These are phyloP conservation scores for Elongisporangium senticosum DNA, from an alignment of 352 stramenopile species.

Conservation along the genomic window DNA sequence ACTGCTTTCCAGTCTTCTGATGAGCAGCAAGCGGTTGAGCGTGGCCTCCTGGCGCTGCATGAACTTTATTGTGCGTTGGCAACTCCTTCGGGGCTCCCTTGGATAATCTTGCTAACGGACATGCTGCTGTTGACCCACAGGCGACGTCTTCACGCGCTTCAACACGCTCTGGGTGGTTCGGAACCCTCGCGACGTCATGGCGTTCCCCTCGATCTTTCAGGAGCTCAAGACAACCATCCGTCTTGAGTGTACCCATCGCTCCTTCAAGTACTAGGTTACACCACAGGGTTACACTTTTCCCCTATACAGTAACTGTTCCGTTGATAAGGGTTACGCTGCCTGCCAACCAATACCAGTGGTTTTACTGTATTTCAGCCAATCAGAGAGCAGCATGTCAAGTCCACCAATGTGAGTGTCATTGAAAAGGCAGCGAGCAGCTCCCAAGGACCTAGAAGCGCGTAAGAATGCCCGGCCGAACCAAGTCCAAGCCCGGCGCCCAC, in stretches of 20 bases:
- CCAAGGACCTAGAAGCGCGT: conserved; percentile 8
- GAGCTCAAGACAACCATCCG: conserved; percentile 69
- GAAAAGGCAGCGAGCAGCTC: conserved; percentile 2
- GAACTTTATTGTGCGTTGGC: conserved; percentile 50
- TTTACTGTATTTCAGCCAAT: conserved; percentile 14
- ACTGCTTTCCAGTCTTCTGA: conserved; percentile 4
- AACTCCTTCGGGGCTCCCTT: neutral
- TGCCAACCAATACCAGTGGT: conserved; percentile 11
- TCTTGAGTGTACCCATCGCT: conserved; percentile 40
- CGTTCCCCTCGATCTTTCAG: conserved; percentile 80
- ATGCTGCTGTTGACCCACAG: conserved; percentile 13
- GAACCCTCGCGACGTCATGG: conserved; percentile 82
- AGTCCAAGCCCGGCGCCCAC: conserved; percentile 59
- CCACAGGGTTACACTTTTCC: conserved; percentile 21
- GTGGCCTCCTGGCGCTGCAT: conserved; percentile 47
- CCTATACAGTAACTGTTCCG: neutral
- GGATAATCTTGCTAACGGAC: neutral
- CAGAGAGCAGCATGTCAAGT: conserved; percentile 5
- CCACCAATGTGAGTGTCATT: conserved; percentile 11
- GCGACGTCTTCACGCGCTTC: conserved; percentile 75
- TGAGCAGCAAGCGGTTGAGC: conserved; percentile 23
- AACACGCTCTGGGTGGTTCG: conserved; percentile 79
- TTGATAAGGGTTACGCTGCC: conserved; percentile 5
- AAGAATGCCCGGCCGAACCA: conserved; percentile 33
- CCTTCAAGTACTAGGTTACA: conserved; percentile 56